Evolutionary conservation across 2,329 filamentous ascomycete genomes (phyloP), one percentile per base, ranked within the genome.

Genomic region (Triangularia setosa): DNA sequence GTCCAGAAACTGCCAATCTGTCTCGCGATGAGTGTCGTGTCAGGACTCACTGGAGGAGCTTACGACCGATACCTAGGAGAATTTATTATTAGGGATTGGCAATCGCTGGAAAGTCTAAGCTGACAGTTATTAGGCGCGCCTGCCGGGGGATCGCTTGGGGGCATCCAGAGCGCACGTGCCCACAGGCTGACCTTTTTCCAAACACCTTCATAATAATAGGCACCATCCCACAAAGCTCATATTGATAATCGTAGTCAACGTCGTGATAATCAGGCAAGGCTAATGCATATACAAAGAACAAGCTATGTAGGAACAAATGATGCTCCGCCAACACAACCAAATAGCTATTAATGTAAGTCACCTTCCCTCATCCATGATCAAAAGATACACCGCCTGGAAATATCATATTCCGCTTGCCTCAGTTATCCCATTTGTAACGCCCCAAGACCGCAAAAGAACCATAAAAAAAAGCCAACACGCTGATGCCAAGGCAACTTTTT

Each of bases 381-480:
- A 21, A 33, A 33, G 30, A 14, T 11, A 33, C 6, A 33, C 30
- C 30, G 30, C 30, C 12, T 52, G 23, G 56, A 33, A 33, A 23
- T 30, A 30, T 16, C 21, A 54, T 54, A 54, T 53, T 24, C 48
- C 35, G 53, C 25, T 33, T 30, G 27, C 53, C 23, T 40, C 54
- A 25, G 55, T 25, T n/a, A 61, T 24, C 25, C 58, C 57, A 60
- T 57, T 35, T 33, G 63, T 60, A 69, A 67, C 63, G 61, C 68
- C 66, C 18, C 40, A 48, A 48, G 16, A 48, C 40, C 21, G 40
- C 7, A 48, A 48, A 59, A 25, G 16, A 61, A 33, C 3, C 23
- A 61, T 61, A 44, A 35, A 65, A 30, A 33, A 35, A 63, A 67
- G 59, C 67, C 65, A 70, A 67, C 60, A 65, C 69, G 69, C 69